Conservation (phyloP, 257 asterid genomes). For the Solanum dulcamara region DNA sequence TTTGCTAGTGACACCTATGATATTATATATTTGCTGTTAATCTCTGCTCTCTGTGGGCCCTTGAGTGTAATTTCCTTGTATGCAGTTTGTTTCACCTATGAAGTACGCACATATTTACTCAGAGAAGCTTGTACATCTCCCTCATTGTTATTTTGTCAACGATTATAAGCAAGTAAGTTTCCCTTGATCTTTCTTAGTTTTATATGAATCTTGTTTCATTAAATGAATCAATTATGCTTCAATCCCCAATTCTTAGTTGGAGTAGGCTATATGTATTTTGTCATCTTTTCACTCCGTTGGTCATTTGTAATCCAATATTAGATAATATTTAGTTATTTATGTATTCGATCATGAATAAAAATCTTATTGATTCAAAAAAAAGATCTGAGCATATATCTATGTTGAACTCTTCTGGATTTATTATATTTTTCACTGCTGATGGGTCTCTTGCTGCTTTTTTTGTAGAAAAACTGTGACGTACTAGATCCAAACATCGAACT, state of each 20-base stretch:
- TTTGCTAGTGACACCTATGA: background rate
- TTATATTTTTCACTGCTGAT: background rate
- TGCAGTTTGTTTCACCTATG: slow-evolving; percentile 88
- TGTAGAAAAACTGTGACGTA: slow-evolving; percentile 86
- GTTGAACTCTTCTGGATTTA: slow-evolving; percentile 1
- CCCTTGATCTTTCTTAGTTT: background rate
- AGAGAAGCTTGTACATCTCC: slow-evolving; percentile 89
- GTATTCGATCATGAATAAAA: background rate
- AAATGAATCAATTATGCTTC: background rate
- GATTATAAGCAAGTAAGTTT: slow-evolving; percentile 86
- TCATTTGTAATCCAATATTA: background rate
- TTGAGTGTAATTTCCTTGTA: background rate
- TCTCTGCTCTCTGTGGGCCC: background rate
- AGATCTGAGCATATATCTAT: background rate
- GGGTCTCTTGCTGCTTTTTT: background rate
- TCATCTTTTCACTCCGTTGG: background rate
- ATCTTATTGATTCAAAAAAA: background rate
- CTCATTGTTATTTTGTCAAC: slow-evolving; percentile 96
- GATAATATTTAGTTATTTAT: background rate
- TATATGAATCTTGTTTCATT: background rate
- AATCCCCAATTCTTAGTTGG: background rate
- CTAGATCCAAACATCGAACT: slow-evolving; percentile 69
- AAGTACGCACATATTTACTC: slow-evolving; percentile 78
- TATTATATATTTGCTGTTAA: background rate
- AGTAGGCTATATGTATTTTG: background rate